These are phyloP conservation scores for Penicillium sp. DNA, from an alignment of 2,329 filamentous ascomycete genomes.

Conservation along the genomic window DNA sequence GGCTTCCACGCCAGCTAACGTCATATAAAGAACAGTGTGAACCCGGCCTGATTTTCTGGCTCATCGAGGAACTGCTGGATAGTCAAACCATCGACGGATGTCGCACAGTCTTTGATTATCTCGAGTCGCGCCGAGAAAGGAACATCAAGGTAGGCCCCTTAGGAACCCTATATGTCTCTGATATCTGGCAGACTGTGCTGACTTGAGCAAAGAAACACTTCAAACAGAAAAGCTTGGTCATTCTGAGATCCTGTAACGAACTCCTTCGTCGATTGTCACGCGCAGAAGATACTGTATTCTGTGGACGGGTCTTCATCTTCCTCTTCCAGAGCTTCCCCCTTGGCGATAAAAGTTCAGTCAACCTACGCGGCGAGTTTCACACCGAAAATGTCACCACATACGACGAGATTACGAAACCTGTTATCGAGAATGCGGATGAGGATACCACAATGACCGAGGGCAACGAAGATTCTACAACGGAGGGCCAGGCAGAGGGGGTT, in stretches of 20 bases:
- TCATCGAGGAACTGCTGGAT: slow-evolving; percentile 93
- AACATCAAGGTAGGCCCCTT: slow-evolving; percentile 69
- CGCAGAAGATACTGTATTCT: slow-evolving; percentile 96
- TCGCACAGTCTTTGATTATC: slow-evolving; percentile 87
- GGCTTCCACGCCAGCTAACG: slow-evolving; percentile 24
- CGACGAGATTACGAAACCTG: slow-evolving; percentile 59
- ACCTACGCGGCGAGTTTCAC: slow-evolving; percentile 93
- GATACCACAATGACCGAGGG: slow-evolving; percentile 64
- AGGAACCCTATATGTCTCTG: not conserved
- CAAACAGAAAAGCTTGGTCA: slow-evolving; percentile 81
- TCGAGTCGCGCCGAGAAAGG: slow-evolving; percentile 88
- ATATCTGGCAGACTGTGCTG: not conserved
- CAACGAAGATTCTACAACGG: slow-evolving; percentile 38
- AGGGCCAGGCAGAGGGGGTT: slow-evolving; percentile 32
- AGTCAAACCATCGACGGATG: slow-evolving; percentile 94
- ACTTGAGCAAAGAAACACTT: slow-evolving; percentile 62
- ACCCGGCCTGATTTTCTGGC: slow-evolving; percentile 80
- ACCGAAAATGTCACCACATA: slow-evolving; percentile 90
- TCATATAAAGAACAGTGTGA: slow-evolving; percentile 62
- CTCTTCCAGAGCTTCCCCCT: slow-evolving; percentile 97
- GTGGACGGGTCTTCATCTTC: slow-evolving; percentile 96
- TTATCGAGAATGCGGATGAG: slow-evolving; percentile 59
- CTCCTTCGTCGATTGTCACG: slow-evolving; percentile 90
- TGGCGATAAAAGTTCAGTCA: slow-evolving; percentile 96
- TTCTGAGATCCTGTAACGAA: slow-evolving; percentile 94